These are phyloP conservation scores for Colletotrichum spinosum DNA, from an alignment of 2,329 filamentous ascomycete genomes.

Conservation along the genomic window DNA sequence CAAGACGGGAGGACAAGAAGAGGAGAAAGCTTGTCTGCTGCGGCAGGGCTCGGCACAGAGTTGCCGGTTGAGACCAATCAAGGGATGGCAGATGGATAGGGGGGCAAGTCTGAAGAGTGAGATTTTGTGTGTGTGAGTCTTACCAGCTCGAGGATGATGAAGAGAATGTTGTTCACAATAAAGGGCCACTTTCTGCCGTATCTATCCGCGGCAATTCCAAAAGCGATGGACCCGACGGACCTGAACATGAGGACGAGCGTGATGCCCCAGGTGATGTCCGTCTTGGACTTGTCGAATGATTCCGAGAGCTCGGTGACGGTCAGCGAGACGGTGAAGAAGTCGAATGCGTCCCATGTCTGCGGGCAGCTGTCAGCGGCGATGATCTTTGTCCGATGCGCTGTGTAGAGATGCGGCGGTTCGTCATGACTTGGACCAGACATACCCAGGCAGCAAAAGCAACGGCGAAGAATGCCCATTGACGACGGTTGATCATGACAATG, in stretches of 20 bases:
- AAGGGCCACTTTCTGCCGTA: slow-evolving; percentile 78
- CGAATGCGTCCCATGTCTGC: slow-evolving; percentile 73
- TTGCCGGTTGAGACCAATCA: slow-evolving; percentile 15
- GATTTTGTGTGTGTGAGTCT: slow-evolving; percentile 42
- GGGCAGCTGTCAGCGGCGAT: background rate
- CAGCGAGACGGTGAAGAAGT: slow-evolving; percentile 74
- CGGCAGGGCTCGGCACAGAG: slow-evolving; percentile 20
- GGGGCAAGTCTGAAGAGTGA: slow-evolving; percentile 19
- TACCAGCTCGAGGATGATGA: slow-evolving; percentile 78
- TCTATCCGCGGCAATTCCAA: slow-evolving; percentile 66
- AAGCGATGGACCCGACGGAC: slow-evolving; percentile 64
- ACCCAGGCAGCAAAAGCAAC: slow-evolving; percentile 70
- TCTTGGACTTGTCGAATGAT: slow-evolving; percentile 64
- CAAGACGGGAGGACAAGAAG: slow-evolving; percentile 27
- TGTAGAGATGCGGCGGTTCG: background rate
- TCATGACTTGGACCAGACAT: slow-evolving; percentile 35
- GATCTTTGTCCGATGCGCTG: no score
- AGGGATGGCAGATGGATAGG: background rate
- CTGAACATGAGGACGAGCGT: slow-evolving; percentile 73
- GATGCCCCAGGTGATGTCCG: slow-evolving; percentile 74
- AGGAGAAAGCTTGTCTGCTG: slow-evolving; percentile 34
- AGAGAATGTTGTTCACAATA: slow-evolving; percentile 78
- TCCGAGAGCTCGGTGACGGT: slow-evolving; percentile 65
- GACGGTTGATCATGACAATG: slow-evolving; percentile 59
- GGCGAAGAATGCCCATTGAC: slow-evolving; percentile 67